Evolutionary conservation across 2,329 filamentous ascomycete species (phyloP).

Genomic region (Fusarium decemcellulare): DNA sequence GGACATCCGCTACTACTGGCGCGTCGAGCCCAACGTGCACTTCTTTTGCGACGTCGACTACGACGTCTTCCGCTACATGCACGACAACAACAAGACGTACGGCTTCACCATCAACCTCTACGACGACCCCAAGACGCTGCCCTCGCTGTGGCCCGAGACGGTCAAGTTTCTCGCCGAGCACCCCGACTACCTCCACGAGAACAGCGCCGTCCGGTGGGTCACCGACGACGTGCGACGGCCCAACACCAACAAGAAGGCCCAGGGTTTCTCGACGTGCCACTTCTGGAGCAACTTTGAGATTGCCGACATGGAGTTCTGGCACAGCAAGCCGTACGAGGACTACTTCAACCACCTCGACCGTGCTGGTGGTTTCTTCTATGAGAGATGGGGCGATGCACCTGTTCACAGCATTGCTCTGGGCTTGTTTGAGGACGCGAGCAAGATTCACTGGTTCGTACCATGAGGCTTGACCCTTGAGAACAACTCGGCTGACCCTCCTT

Average conservation of each 20-base stretch:
- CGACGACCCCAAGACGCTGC: constrained; percentile 89
- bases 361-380: constrained; percentile 97
- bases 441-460: constrained; percentile 87
- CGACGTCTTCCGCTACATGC: constrained; percentile 98
- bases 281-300: constrained; percentile 99
- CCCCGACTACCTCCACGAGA: constrained; percentile 83
- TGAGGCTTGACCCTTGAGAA: not conserved
- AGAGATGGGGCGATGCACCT: constrained; percentile 97
- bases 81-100: constrained; percentile 98
- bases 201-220: constrained; percentile 91
- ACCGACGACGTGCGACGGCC: constrained; percentile 84
- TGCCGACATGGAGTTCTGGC: constrained; percentile 92
- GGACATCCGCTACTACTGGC: constrained; percentile 94
- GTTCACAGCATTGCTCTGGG: constrained; percentile 96
- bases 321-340: constrained; percentile 90
- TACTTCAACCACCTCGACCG: constrained; percentile 98
- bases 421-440: constrained; percentile 90
- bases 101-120: constrained; percentile 99
- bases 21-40: constrained; percentile 97
- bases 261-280: constrained; percentile 97
- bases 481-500: not conserved
- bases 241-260: constrained; percentile 83
- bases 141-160: constrained; percentile 95
- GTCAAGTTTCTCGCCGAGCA: constrained; percentile 90
- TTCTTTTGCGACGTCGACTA: constrained; percentile 99